phyloP scores from a whole-genome alignment of 1,139 yeast species.

The Magnusiomyces suaveolens region DNA sequence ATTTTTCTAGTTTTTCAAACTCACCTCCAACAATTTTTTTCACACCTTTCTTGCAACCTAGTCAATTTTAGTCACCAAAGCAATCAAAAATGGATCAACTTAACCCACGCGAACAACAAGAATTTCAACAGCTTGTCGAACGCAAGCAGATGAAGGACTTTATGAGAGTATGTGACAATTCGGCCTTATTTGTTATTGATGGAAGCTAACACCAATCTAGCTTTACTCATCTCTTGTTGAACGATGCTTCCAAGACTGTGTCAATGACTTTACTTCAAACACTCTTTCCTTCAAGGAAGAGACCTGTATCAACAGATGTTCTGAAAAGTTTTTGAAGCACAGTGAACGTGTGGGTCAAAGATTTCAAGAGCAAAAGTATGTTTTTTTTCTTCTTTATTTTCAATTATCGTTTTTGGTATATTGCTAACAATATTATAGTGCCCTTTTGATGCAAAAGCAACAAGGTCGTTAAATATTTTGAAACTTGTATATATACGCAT shows the following conservation, averaged over 20 bases:
- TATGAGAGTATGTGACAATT: conserved; percentile 56
- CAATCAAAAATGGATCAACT: conserved; percentile 33
- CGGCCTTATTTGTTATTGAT: neutral
- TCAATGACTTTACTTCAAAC: conserved; percentile 92
- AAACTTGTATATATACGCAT: neutral
- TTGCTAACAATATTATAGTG: conserved; percentile 6
- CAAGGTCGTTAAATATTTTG: conserved; percentile 6
- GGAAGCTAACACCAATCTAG: conserved; percentile 18
- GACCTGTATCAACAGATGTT: conserved; percentile 78
- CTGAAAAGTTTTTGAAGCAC: conserved; percentile 96
- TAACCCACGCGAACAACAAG: conserved; percentile 88
- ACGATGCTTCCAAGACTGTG: conserved; percentile 95
- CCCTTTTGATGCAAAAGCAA: conserved; percentile 11
- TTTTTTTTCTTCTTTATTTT: too few relatives aligned
- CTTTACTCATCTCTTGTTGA: conserved; percentile 88
- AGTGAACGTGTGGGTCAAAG: conserved; percentile 97
- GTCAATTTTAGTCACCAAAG: neutral
- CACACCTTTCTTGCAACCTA: neutral
- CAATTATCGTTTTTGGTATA: neutral
- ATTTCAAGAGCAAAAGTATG: conserved; percentile 33
- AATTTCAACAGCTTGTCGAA: conserved; percentile 88
- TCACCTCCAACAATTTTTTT: neutral
- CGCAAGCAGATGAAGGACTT: conserved; percentile 98
- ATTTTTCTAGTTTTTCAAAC: neutral
- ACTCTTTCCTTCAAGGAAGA: conserved; percentile 77